Conservation (phyloP, 768 basidiomycete species). For the Flagelloscypha sp. region DNA sequence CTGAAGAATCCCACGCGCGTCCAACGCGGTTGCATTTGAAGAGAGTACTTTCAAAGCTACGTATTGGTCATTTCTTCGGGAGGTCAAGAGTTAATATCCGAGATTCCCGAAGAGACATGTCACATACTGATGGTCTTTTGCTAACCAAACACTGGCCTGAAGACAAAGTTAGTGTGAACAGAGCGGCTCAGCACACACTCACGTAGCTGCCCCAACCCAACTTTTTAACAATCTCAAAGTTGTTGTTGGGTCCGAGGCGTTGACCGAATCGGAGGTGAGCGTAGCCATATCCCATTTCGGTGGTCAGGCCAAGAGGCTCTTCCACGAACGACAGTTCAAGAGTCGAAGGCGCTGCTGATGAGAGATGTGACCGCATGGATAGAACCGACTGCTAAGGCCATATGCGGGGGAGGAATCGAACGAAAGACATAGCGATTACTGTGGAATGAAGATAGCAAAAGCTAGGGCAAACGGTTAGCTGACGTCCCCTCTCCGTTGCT, state of each 20-base stretch:
- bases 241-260: conserved; percentile 17
- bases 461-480: too few relatives aligned
- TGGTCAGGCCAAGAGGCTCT: conserved; percentile 23
- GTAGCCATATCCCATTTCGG: conserved; percentile 19
- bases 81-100: conserved; percentile 1
- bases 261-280: conserved; percentile 18
- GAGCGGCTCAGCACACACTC: too few relatives aligned
- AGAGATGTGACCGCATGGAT: too few relatives aligned
- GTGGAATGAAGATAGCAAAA: too few relatives aligned
- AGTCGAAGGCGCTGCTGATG: too few relatives aligned
- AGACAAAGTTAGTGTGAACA: too few relatives aligned
- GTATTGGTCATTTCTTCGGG: conserved; percentile 15
- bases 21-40: conserved; percentile 17
- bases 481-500: too few relatives aligned
- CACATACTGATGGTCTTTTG: conserved; percentile 16
- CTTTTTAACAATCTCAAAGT: conserved; percentile 19
- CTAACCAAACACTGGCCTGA: conserved; percentile 23
- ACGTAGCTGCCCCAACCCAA: conserved; percentile 26
- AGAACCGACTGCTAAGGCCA: too few relatives aligned
- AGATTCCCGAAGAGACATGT: too few relatives aligned
- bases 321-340: conserved; percentile 18
- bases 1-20: conserved; percentile 10
- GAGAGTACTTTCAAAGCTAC: conserved; percentile 24
- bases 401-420: too few relatives aligned
- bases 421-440: too few relatives aligned